These are phyloP conservation scores for Solanum dulcamara DNA, from an alignment of 257 asterid genomes.

Conservation along the genomic window DNA sequence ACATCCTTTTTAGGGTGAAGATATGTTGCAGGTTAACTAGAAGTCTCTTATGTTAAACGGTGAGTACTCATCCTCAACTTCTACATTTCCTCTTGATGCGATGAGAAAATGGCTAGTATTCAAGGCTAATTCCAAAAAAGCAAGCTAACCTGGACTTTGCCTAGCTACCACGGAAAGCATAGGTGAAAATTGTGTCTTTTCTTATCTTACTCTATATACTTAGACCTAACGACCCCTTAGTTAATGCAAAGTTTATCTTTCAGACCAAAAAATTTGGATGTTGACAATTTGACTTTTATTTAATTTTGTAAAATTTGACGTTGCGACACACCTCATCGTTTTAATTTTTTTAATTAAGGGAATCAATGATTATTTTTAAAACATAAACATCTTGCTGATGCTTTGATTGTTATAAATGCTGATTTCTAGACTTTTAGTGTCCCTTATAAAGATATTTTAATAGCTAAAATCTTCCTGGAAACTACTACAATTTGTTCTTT, in stretches of 20 bases:
- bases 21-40: too few relatives aligned
- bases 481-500: neutral
- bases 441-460: neutral
- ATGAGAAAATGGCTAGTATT: too few relatives aligned
- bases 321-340: neutral
- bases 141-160: too few relatives aligned
- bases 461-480: neutral
- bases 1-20: too few relatives aligned
- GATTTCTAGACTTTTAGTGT: neutral
- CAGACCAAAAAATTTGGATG: neutral
- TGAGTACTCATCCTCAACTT: too few relatives aligned
- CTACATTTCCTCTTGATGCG: too few relatives aligned
- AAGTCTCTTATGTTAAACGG: too few relatives aligned
- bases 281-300: neutral
- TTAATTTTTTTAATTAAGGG: neutral
- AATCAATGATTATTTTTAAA: neutral
- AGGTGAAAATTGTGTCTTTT: too few relatives aligned
- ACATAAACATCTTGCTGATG: neutral
- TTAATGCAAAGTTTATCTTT: neutral
- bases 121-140: too few relatives aligned
- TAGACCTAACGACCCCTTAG: too few relatives aligned
- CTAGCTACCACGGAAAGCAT: too few relatives aligned
- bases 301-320: neutral
- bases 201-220: too few relatives aligned
- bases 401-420: conserved; percentile 11